A percentile compares a stretch with the other conserved stretches of the same genome.
These are phyloP conservation scores for Arxiozyma slooffiae DNA, from an alignment of 1,139 yeast genomes.

Conservation along the genomic window DNA sequence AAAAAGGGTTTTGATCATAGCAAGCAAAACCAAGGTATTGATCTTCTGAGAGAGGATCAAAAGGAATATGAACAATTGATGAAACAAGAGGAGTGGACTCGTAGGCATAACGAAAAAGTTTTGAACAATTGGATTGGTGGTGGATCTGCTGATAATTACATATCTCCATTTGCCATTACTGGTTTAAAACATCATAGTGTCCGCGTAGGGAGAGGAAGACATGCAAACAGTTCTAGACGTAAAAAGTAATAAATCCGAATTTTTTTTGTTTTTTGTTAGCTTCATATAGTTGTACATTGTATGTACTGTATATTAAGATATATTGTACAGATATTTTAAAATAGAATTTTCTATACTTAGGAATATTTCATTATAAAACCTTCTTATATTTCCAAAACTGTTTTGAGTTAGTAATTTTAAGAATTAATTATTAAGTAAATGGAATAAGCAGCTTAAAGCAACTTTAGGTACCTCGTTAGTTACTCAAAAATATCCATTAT, in stretches of 20 bases:
- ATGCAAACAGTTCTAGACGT: slow-evolving; percentile 53
- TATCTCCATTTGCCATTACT: slow-evolving; percentile 79
- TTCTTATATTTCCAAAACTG: too few species aligned
- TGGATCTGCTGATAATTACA: slow-evolving; percentile 77
- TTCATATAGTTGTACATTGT: too few species aligned
- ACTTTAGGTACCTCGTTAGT: too few species aligned
- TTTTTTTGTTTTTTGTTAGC: not conserved
- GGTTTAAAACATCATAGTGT: slow-evolving; percentile 59
- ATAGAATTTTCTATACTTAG: too few species aligned
- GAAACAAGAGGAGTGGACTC: slow-evolving; percentile 80
- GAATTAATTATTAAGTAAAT: too few species aligned
- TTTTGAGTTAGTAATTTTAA: too few species aligned
- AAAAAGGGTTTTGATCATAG: slow-evolving; percentile 65
- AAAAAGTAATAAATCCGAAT: slow-evolving; percentile 27
- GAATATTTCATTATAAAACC: too few species aligned
- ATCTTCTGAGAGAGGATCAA: slow-evolving; percentile 78
- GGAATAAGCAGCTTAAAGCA: too few species aligned
- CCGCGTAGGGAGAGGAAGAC: slow-evolving; percentile 72
- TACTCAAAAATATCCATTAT: too few species aligned
- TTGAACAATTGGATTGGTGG: slow-evolving; percentile 88
- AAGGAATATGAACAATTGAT: slow-evolving; percentile 83
- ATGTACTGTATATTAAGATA: not conserved
- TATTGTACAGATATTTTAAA: too few species aligned
- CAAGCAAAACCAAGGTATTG: slow-evolving; percentile 25
- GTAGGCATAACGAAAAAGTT: slow-evolving; percentile 75